Conservation (phyloP, 2,329 filamentous ascomycete genomes). For the Biscogniauxia sp. region DNA sequence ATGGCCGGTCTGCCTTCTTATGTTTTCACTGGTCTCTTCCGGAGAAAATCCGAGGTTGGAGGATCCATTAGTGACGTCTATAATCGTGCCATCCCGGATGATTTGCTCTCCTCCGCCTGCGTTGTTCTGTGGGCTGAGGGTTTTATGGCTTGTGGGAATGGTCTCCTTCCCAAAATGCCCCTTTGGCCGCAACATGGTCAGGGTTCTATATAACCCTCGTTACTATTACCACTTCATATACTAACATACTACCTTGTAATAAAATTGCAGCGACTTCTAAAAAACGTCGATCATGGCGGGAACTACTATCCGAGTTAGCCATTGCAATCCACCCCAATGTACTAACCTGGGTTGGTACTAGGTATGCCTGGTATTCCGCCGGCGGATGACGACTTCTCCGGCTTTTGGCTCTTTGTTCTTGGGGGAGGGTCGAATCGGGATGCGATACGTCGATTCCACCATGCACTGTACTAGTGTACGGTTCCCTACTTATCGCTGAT, state of each 20-base stretch:
- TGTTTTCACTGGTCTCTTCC: not conserved
- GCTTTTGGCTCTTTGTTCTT: constrained; percentile 17
- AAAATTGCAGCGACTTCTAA: not conserved
- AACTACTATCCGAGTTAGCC: not conserved
- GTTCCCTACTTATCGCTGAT: constrained; percentile 18
- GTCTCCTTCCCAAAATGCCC: not conserved
- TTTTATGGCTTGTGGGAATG: not conserved
- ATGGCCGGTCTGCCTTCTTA: not conserved
- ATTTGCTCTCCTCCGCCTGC: not conserved
- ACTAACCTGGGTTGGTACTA: not conserved
- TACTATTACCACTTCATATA: not conserved
- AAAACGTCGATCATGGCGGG: not conserved
- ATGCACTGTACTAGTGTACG: constrained; percentile 7
- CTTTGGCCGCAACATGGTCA: not conserved
- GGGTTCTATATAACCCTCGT: not conserved
- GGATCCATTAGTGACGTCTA: not conserved
- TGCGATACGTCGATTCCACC: constrained; percentile 17
- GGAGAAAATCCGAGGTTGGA: not conserved
- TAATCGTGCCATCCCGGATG: not conserved
- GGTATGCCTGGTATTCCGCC: not conserved
- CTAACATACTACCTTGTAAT: not conserved
- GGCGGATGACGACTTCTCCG: not conserved
- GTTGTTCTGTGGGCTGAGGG: not conserved
- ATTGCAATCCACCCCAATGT: not conserved
- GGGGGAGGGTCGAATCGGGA: constrained; percentile 18